Evolutionary conservation across 2,329 filamentous ascomycete species (phyloP).

Genomic region (Coniella lustricola): DNA sequence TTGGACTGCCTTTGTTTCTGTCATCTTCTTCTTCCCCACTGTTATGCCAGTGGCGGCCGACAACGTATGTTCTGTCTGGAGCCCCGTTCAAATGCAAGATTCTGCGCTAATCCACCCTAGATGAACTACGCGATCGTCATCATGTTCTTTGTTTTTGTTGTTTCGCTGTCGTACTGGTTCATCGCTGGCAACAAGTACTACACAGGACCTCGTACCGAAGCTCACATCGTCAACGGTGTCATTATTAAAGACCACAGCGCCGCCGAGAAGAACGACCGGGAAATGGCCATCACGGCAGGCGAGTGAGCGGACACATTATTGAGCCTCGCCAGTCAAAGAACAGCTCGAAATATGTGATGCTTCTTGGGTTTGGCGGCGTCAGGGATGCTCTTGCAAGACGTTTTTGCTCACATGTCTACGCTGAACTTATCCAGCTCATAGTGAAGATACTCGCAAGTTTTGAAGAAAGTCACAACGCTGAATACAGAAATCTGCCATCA

Average conservation of each 20-base stretch:
- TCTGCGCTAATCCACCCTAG: slow-evolving; percentile 18
- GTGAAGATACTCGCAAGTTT: no score
- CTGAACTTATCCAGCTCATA: no score
- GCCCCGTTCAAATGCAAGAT: background rate
- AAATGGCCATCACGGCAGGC: slow-evolving; percentile 14
- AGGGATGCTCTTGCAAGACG: no score
- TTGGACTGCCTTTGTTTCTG: slow-evolving; percentile 46
- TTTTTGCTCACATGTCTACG: no score
- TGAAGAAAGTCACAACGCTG: no score
- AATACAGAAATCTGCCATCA: no score
- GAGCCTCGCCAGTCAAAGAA: no score
- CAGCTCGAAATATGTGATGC: no score
- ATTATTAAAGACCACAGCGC: slow-evolving; percentile 19
- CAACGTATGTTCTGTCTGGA: slow-evolving; percentile 29
- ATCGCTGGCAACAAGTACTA: slow-evolving; percentile 38
- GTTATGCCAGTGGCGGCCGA: slow-evolving; percentile 36
- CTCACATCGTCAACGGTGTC: slow-evolving; percentile 21
- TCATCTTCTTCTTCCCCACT: slow-evolving; percentile 49
- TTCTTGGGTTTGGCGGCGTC: no score
- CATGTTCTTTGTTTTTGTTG: slow-evolving; percentile 36
- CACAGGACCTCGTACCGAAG: slow-evolving; percentile 34
- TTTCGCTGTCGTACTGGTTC: slow-evolving; percentile 39
- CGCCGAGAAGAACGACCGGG: slow-evolving; percentile 14
- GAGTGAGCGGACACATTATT: background rate
- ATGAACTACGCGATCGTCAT: slow-evolving; percentile 52